Conservation (phyloP, 306 rosid genomes). For the Rubus parviflorus region DNA sequence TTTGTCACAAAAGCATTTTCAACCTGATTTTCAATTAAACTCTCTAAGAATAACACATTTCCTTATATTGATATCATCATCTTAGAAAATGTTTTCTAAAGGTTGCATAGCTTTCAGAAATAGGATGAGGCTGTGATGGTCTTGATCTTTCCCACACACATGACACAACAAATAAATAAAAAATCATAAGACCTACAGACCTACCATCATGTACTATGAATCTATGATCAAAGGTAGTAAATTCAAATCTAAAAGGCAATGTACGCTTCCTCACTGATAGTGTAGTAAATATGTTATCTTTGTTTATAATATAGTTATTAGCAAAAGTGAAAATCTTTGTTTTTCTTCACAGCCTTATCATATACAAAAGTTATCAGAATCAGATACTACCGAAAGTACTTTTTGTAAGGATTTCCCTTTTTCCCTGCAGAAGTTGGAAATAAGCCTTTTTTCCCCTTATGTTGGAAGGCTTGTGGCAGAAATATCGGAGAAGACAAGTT, state of each 20-base stretch:
- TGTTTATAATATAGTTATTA: not conserved
- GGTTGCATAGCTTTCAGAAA: not conserved
- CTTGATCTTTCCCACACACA: slow-evolving; percentile 10
- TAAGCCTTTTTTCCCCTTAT: not conserved
- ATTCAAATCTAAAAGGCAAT: not conserved
- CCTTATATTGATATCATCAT: not conserved
- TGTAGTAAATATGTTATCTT: not conserved
- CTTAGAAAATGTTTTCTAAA: not conserved
- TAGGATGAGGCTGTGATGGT: not conserved
- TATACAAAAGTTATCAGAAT: not conserved
- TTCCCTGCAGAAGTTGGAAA: not conserved
- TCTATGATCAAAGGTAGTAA: not conserved
- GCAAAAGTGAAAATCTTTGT: not conserved
- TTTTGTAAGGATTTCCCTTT: not conserved
- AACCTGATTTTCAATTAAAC: slow-evolving; percentile 40
- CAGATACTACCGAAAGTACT: not conserved
- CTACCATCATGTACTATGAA: not conserved
- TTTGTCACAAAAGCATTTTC: slow-evolving; percentile 47
- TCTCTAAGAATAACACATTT: not conserved
- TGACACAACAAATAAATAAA: not conserved
- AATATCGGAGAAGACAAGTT: not conserved
- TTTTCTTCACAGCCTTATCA: not conserved
- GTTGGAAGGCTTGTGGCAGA: not conserved
- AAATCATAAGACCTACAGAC: not conserved
- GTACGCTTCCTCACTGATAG: not conserved